A percentile compares a stretch with the other conserved stretches of the same genome.
These are phyloP conservation scores for Komagataella phaffii DNA, from an alignment of 805 yeast genomes.

Conservation along the genomic window DNA sequence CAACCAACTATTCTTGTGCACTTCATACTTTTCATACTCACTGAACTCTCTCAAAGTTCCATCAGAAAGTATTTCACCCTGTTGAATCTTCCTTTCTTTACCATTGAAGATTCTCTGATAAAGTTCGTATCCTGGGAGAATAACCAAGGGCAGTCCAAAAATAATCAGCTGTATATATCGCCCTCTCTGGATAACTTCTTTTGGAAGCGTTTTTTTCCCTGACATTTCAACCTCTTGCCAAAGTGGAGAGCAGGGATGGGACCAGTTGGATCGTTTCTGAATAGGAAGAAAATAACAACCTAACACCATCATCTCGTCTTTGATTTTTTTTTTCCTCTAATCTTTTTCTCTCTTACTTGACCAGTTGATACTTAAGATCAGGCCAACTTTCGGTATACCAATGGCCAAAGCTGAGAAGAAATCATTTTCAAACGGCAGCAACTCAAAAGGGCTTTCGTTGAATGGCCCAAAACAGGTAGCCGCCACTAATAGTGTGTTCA, in stretches of 20 bases:
- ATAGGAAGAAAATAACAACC: slow-evolving; percentile 5
- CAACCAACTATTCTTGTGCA: slow-evolving; percentile 23
- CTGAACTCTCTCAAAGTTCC: slow-evolving; percentile 29
- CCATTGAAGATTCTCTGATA: slow-evolving; percentile 22
- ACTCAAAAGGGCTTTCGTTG: neutral
- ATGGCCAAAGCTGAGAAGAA: slow-evolving; percentile 60
- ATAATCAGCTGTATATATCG: slow-evolving; percentile 16
- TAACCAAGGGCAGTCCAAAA: slow-evolving; percentile 15
- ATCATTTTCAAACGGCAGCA: slow-evolving; percentile 30
- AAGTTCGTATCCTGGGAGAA: slow-evolving; percentile 17
- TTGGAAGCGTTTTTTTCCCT: slow-evolving; percentile 5
- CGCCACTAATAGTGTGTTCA: slow-evolving; percentile 74
- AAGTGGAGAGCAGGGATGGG: slow-evolving; percentile 4
- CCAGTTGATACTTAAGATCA: neutral
- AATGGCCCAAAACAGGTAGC: slow-evolving; percentile 40
- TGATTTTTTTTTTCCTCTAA: slow-evolving; percentile 1
- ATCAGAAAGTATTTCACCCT: slow-evolving; percentile 30
- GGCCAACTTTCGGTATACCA: slow-evolving; percentile 8
- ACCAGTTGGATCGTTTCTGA: slow-evolving; percentile 1
- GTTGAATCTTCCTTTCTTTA: slow-evolving; percentile 27
- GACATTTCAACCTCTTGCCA: neutral
- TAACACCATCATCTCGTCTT: slow-evolving; percentile 10
- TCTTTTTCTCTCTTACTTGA: neutral
- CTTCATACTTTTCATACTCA: slow-evolving; percentile 24
- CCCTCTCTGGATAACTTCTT: slow-evolving; percentile 12